Conservation (phyloP, 2,329 filamentous ascomycete genomes). For the Pseudocercospora fijiensis region DNA sequence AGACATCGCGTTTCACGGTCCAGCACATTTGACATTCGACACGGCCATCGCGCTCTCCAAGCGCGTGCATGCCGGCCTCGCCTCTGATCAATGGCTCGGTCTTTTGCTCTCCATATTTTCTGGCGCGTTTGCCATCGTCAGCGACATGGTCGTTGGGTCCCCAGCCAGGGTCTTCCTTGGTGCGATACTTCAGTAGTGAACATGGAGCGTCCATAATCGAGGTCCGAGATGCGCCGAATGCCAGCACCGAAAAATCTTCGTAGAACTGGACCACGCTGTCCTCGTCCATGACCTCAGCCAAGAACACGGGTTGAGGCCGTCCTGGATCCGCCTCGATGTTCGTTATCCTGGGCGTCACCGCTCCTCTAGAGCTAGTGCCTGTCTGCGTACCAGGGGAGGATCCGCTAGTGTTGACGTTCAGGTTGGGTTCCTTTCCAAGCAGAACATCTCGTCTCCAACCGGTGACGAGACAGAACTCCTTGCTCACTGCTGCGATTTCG, state of each 20-base stretch:
- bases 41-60: slow-evolving; percentile 80
- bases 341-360: slow-evolving; percentile 47
- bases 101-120: slow-evolving; percentile 28
- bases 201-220: slow-evolving; percentile 75
- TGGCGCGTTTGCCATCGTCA: slow-evolving; percentile 33
- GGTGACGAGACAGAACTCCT: slow-evolving; percentile 93
- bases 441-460: slow-evolving; percentile 91
- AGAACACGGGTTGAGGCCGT: slow-evolving; percentile 74
- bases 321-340: slow-evolving; percentile 34
- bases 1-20: slow-evolving; percentile 94
- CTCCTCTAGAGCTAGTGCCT: slow-evolving; percentile 49
- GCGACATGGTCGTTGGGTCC: slow-evolving; percentile 51
- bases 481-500: slow-evolving; percentile 91
- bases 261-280: slow-evolving; percentile 93
- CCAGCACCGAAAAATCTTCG: slow-evolving; percentile 88
- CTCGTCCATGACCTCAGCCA: slow-evolving; percentile 90
- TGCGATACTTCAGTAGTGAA: slow-evolving; percentile 85
- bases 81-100: slow-evolving; percentile 48
- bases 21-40: slow-evolving; percentile 95
- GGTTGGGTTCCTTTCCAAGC: slow-evolving; percentile 80
- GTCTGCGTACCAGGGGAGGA: slow-evolving; percentile 42
- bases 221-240: slow-evolving; percentile 86
- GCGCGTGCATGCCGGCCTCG: slow-evolving; percentile 75
- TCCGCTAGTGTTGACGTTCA: slow-evolving; percentile 76
- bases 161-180: slow-evolving; percentile 57